These are phyloP conservation scores for Phytophthora pinifolia DNA, from an alignment of 352 stramenopile species.

Conservation along the genomic window DNA sequence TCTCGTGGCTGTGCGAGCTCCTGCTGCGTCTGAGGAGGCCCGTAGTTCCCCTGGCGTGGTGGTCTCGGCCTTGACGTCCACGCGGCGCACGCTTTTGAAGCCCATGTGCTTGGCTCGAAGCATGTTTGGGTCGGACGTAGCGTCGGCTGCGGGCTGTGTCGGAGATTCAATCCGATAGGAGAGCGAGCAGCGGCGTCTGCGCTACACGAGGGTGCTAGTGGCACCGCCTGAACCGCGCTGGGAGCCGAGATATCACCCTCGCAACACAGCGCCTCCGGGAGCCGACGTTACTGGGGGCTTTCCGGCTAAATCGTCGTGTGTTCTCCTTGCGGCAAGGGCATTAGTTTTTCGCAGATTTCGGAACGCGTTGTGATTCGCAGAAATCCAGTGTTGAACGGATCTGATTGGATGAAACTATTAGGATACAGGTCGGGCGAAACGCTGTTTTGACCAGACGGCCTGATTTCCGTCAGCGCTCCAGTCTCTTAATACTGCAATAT, in stretches of 20 bases:
- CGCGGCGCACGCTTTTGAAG: slow-evolving; percentile 76
- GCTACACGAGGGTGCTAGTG: neutral
- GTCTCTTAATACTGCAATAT: too few species aligned
- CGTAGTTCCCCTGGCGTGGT: slow-evolving; percentile 79
- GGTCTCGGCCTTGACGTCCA: slow-evolving; percentile 88
- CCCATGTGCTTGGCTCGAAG: slow-evolving; percentile 79
- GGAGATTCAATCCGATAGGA: slow-evolving; percentile 1
- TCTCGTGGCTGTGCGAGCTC: slow-evolving; percentile 56
- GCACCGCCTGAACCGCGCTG: slow-evolving; percentile 1
- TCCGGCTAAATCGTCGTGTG: slow-evolving; percentile 34
- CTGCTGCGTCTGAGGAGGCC: slow-evolving; percentile 64
- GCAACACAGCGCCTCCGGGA: slow-evolving; percentile 17
- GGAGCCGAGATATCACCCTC: slow-evolving; percentile 18
- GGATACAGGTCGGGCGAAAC: neutral
- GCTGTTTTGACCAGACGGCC: slow-evolving; percentile 4
- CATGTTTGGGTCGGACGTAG: slow-evolving; percentile 32
- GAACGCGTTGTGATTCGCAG: slow-evolving; percentile 3
- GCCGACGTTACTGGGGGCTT: slow-evolving; percentile 6
- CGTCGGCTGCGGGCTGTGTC: slow-evolving; percentile 6
- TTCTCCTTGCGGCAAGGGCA: slow-evolving; percentile 21
- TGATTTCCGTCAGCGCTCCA: slow-evolving; percentile 18
- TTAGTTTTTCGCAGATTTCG: slow-evolving; percentile 20
- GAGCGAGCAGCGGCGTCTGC: slow-evolving; percentile 4
- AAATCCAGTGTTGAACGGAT: neutral
- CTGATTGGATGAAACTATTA: slow-evolving; percentile 7